Base-by-base conservation (phyloP, 345 rosid genomes). In the Ceriops zippeliana region DNA sequence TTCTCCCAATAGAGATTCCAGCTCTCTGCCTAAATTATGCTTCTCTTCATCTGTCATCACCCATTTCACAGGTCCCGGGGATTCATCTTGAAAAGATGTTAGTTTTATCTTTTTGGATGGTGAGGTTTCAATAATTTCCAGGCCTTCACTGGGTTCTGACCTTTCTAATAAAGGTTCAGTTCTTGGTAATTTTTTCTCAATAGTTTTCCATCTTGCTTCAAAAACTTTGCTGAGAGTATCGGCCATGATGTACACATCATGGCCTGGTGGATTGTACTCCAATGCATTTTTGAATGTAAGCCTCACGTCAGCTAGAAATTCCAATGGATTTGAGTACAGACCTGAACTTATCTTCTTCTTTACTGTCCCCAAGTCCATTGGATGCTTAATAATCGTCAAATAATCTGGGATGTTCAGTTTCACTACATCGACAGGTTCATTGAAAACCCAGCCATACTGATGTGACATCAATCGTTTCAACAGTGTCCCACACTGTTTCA, bases 351-450 rank as follows among this genome's bases (percentile, higher is more conserved):
- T 64, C 63, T 79, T 86, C 31, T 66, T 64, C 75, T 73, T 82
- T 38, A 86, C 77, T 1, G 90, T 79, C 28, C 86, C 86, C 24
- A 86, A 77, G 70, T 86, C 90, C 90, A 86, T 86, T 11, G 90
- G 88, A 34, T 63, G 63, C 79, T 84, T 78, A 63, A 86, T 80
- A 26, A 86, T 73, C 21, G 64, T 79, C 16, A 66, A 60, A 63
- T 86, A 86, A 73, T 86, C 90, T 24, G 74, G 67, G 58, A 79
- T 65, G 28, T 73, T 71, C 54, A 81, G 16, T 34, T 70, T 60
- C 56, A 53, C 83, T 4, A 70, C 80, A 35, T 86, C 90, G 9
- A 86, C 90, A 2, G 90, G 86, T 8, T 24, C 24, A 67, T 77
- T 86, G 67, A 86, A 84, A 1, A 84, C 77, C 85, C 86, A 84